Evolutionary conservation across 352 stramenopile genomes (phyloP), one percentile per base, ranked within the genome.

Genomic region (Phytophthora brassicae): DNA sequence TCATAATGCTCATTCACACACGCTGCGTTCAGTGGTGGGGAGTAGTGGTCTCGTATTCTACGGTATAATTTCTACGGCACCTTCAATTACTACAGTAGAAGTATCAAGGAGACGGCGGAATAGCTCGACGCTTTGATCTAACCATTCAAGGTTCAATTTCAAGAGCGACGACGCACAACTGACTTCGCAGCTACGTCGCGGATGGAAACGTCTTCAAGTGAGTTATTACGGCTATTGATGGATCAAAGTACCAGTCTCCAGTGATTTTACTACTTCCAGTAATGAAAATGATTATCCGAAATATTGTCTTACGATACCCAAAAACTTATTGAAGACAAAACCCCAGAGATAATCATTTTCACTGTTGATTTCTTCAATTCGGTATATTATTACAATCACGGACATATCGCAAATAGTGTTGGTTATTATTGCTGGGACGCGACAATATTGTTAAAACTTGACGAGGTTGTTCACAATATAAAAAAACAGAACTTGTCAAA

Each of bases 331-430:
- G 55, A 69, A 26, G 68, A 79, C 42, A 45, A 56, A 31, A n/a
- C n/a, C n/a, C 64, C 75, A 0, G 64, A 85, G 36, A 58, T 62
- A 0, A 54, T 82, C 12, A 73, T 79, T 11, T 76, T 85, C 52
- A 79, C 79, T 3, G 64, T 77, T 12, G 26, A 82, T 24, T 56
- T 80, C 35, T 85, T 81, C 58, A 72, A 85, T 46, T 33, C 71
- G 23, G 31, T 86, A 1, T 86, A 67, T n/a, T n/a, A n/a, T n/a
- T n/a, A n/a, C n/a, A n/a, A n/a, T n/a, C n/a, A n/a, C n/a, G n/a
- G n/a, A n/a, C n/a, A n/a, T n/a, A n/a, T n/a, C n/a, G n/a, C n/a
- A n/a, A n/a, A n/a, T n/a, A n/a, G n/a, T n/a, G n/a, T n/a, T n/a
- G n/a, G n/a, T n/a, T n/a, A n/a, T n/a, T n/a, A n/a, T n/a, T n/a